Evolutionary conservation across 768 basidiomycete species (phyloP).

Genomic region (Mycena venus): DNA sequence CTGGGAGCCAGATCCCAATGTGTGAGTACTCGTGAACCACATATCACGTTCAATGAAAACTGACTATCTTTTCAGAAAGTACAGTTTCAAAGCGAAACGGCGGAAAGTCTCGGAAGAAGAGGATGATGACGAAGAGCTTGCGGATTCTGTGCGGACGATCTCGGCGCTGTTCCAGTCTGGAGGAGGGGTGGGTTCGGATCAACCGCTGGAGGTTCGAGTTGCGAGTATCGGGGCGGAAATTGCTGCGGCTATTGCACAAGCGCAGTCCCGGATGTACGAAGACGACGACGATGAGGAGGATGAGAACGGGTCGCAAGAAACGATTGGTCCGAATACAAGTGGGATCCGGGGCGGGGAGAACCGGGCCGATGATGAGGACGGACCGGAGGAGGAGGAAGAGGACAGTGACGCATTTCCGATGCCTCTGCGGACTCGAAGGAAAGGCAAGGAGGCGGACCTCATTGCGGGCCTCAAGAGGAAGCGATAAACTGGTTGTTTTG

Average conservation of each 20-base stretch:
- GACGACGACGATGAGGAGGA: conserved; percentile 68
- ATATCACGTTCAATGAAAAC: conserved; percentile 33
- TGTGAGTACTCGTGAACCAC: conserved; percentile 61
- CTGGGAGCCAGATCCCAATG: conserved; percentile 88
- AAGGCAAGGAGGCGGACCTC: conserved; percentile 65
- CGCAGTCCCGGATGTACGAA: conserved; percentile 71
- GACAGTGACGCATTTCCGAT: conserved; percentile 83
- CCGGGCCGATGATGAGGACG: conserved; percentile 56
- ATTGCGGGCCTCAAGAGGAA: conserved; percentile 73
- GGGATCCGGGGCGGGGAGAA: conserved; percentile 66
- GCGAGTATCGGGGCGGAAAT: conserved; percentile 87
- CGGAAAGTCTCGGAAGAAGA: conserved; percentile 65
- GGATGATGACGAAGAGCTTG: conserved; percentile 73
- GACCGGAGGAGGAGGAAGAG: conserved; percentile 70
- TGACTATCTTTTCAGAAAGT: conserved; percentile 63
- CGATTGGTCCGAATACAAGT: conserved; percentile 44
- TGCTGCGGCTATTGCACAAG: conserved; percentile 84
- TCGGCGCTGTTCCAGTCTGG: conserved; percentile 76
- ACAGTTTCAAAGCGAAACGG: conserved; percentile 84
- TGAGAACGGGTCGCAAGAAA: conserved; percentile 61
- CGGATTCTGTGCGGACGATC: conserved; percentile 81
- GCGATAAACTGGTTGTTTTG: conserved; percentile 56
- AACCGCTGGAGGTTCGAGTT: conserved; percentile 73
- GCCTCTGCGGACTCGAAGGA: conserved; percentile 74
- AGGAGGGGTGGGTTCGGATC: conserved; percentile 51